Conservation (phyloP, 2,329 filamentous ascomycete species). For the Setomelanomma holmii region DNA sequence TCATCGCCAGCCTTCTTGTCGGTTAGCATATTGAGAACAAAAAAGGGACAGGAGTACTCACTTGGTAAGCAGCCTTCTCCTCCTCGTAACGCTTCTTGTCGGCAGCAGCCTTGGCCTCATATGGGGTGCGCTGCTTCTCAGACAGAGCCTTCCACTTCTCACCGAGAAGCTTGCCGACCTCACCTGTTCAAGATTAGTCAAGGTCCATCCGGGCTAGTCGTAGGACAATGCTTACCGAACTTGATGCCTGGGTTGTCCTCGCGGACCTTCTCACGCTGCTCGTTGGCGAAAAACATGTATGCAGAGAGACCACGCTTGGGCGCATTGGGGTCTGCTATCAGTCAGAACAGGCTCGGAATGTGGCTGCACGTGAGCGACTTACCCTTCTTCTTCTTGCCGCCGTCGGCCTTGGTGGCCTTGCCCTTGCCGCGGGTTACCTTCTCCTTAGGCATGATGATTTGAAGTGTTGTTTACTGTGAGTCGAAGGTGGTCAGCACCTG, state of each 20-base stretch:
- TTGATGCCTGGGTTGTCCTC: conserved; percentile 98
- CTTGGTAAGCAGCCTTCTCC: conserved; percentile 81
- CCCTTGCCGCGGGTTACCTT: conserved; percentile 67
- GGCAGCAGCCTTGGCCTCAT: conserved; percentile 93
- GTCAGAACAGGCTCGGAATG: conserved; percentile 13
- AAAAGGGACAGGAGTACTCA: conserved; percentile 22
- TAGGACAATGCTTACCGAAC: conserved; percentile 70
- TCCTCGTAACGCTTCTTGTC: conserved; percentile 99
- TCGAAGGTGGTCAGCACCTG: conserved; percentile 15
- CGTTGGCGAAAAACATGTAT: conserved; percentile 99
- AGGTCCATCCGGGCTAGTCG: background rate
- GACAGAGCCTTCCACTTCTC: conserved; percentile 98
- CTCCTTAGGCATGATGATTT: conserved; percentile 71
- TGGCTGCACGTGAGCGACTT: conserved; percentile 27
- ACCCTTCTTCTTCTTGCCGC: conserved; percentile 78
- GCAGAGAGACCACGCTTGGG: conserved; percentile 99
- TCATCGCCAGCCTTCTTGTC: conserved; percentile 41
- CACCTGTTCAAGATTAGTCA: conserved; percentile 62
- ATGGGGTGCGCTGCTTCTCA: conserved; percentile 90
- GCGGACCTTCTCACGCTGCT: conserved; percentile 96
- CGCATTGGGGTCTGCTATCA: conserved; percentile 81
- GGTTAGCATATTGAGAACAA: conserved; percentile 11
- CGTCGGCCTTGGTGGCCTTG: conserved; percentile 61
- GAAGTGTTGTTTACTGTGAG: conserved; percentile 8
- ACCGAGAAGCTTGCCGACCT: conserved; percentile 97